Base-by-base conservation (phyloP, 1,139 yeast genomes). In the Pichia sorboxylosa region DNA sequence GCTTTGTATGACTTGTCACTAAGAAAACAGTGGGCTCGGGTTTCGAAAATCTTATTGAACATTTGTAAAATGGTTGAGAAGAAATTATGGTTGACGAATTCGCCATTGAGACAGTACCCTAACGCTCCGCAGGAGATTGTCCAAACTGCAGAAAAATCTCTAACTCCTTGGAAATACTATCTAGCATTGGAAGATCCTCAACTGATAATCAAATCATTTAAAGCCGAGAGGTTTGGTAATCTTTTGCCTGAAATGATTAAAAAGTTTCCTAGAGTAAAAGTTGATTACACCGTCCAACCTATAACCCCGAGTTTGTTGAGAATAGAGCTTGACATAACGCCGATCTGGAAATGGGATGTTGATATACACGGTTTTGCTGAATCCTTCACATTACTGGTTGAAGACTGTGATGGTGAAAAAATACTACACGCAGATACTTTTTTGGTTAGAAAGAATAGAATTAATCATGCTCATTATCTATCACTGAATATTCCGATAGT, bases 71-170 rank as follows among this genome's bases (percentile, higher is more conserved):
- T 82, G 75, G 79, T 83, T 13, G 94, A 81, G 36, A 68, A 64
- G 36, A 61, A 94, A 35, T 64, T 83, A 61, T 92, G 99, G 99
- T 49, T 73, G 11, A 73, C 90, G 0, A 79, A 73, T 42, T 72
- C 94, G 0, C 96, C 98, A 1, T 69, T 92, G 38, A 63, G 96
- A 40, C 98, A 90, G 49, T 85, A 83, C 51, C 63, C 68, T 0
- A 51, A 56, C 13, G 82, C 77, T 21, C 92, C 95, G 0, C 42
- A 45, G 0, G 92, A 79, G 30, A 67, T 87, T 4, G 66, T 90
- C 6, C 65, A 66, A 38, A 76, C 79, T 27, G 73, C 85, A 0
- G 98, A 92, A 52, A 69, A 76, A 17, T 79, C 94, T 0, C 77
- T 77, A 43, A 59, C 84, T 38, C 94, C 95, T 0, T 90, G 94